Evolutionary conservation across 441 rosid genomes (phyloP).

Genomic region (Gossypium gossypioides): DNA sequence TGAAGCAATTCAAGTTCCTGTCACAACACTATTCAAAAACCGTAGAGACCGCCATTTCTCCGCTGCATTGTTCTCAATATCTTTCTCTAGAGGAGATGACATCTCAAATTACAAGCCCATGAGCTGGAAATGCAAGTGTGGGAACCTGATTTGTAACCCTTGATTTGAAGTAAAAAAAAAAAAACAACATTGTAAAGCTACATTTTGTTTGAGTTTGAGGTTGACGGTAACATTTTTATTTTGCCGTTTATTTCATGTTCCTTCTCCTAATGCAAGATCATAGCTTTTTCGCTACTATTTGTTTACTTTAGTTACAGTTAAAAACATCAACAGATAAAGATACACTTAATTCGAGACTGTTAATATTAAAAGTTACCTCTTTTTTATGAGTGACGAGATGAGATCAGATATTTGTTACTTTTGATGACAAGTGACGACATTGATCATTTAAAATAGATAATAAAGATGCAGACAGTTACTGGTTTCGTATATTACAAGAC

Average conservation of each 20-base stretch:
- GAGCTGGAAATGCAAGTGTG: constrained; percentile 97
- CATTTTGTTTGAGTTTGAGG: not conserved
- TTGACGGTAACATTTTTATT: not conserved
- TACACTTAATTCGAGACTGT: not conserved
- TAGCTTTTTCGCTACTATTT: not conserved
- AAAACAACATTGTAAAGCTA: not conserved
- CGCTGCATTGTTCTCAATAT: constrained; percentile 20
- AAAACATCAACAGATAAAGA: not conserved
- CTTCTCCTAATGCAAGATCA: not conserved
- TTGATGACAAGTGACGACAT: constrained; percentile 17
- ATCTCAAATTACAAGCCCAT: constrained; percentile 81
- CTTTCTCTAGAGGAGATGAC: constrained; percentile 54
- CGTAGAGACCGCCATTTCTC: constrained; percentile 18
- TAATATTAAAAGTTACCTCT: not conserved
- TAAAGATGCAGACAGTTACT: not conserved
- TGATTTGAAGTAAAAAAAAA: constrained; percentile 20
- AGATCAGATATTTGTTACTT: constrained; percentile 1
- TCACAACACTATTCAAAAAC: constrained; percentile 26
- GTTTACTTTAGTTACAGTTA: not conserved
- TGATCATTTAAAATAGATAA: constrained; percentile 2
- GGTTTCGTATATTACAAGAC: constrained; percentile 43
- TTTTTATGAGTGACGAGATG: not conserved
- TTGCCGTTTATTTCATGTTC: not conserved
- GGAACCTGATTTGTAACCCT: constrained; percentile 59
- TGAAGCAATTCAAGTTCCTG: constrained; percentile 82